Base-by-base conservation (phyloP, 2,329 filamentous ascomycete species). In the Colletotrichum sidae region DNA sequence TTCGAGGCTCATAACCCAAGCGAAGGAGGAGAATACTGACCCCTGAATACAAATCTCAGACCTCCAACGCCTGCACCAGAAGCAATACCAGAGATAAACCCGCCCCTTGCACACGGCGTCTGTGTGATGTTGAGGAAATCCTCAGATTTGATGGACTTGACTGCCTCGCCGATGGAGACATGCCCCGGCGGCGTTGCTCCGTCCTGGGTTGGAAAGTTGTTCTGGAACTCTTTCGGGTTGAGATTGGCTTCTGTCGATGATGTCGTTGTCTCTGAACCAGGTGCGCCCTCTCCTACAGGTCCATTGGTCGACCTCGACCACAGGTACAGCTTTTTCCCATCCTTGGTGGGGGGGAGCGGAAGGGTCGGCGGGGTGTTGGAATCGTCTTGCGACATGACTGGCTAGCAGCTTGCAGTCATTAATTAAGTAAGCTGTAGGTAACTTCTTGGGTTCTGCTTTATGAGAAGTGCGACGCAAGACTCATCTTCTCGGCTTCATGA, bases 21-120 rank as follows among this genome's bases (percentile, higher is more conserved):
- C 8, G n/a, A 10, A n/a, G 10, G n/a, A 13, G 12, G 38, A 39
- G 25, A 9, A 34, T 68, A 74, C 83, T 70, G 82, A 96, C 94
- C 91, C 80, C 91, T 89, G 70, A 93, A 79, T 25, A 97, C 83
- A 72, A 90, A 91, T 68, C 91, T 87, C 59, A 94, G 72, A 64
- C 89, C 90, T 59, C 94, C 95, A 38, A 93, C 79, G 4, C 86
- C 91, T 68, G 93, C 92, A 4, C 93, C 96, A 2, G 88, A 85
- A 1, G 88, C 91, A 72, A 99, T 96, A 33, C 94, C 96, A 2
- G 92, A 89, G 70, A 98, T 81, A 57, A 97, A 83, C 2, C 92
- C 90, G 74, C 97, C 91, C 67, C 94, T 85, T 17, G 93, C 91
- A 77, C 96, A 98, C 0, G 95, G 95, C 62, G 89, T 86, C 77